Evolutionary conservation across 371 early-diverging fungal genomes (phyloP).

Genomic region (Mucor irregularis): DNA sequence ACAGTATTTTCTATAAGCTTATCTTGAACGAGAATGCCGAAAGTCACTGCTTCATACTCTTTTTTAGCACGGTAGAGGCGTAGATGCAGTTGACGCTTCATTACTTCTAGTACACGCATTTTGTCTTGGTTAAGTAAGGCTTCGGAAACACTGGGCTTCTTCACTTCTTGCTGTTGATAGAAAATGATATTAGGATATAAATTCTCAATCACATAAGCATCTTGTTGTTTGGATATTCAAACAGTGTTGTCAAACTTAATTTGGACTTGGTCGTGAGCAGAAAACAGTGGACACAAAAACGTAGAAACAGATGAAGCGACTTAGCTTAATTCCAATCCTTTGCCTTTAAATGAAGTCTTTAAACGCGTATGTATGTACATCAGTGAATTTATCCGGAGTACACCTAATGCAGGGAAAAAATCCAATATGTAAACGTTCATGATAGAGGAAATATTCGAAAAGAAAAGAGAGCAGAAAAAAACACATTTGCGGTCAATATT

Average conservation of each 20-base stretch:
- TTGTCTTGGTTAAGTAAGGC: slow-evolving; percentile 13
- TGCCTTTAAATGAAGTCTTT: too few relatives aligned
- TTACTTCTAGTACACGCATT: slow-evolving; percentile 16
- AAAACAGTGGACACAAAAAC: slow-evolving; percentile 15
- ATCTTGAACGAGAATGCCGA: slow-evolving; percentile 16
- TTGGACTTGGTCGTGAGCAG: slow-evolving; percentile 22
- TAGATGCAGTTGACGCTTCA: slow-evolving; percentile 18
- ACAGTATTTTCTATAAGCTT: slow-evolving; percentile 8
- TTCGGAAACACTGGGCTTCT: slow-evolving; percentile 11
- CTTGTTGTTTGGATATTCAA: slow-evolving; percentile 18
- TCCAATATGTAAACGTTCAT: too few relatives aligned
- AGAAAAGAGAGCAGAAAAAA: too few relatives aligned
- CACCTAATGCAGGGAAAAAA: too few relatives aligned
- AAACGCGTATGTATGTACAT: too few relatives aligned
- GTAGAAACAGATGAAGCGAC: slow-evolving; percentile 8
- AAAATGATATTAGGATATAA: slow-evolving; percentile 18
- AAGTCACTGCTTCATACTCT: slow-evolving; percentile 16
- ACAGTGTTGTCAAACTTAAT: slow-evolving; percentile 21
- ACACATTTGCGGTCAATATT: too few relatives aligned
- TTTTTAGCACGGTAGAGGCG: slow-evolving; percentile 15
- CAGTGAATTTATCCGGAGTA: too few relatives aligned
- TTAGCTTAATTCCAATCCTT: slow-evolving; percentile 10
- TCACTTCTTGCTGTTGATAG: slow-evolving; percentile 12
- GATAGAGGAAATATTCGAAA: too few relatives aligned
- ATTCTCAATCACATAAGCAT: slow-evolving; percentile 2